Evolutionary conservation across 2,329 filamentous ascomycete species (phyloP).

Genomic region (Penicillium sp.): DNA sequence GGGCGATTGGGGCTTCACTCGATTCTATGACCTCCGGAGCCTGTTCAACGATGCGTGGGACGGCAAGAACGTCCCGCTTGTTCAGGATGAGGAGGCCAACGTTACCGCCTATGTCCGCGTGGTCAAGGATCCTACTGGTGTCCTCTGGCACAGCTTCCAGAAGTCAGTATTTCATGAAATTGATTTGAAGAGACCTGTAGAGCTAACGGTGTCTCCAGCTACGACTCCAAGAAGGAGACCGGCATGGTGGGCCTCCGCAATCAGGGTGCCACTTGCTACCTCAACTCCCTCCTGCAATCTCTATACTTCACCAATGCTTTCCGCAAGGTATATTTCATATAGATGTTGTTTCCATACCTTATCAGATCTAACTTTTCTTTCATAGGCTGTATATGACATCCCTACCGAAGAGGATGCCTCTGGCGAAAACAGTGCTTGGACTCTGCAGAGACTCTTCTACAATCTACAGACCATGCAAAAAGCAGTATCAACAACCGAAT

Average conservation of each 20-base stretch:
- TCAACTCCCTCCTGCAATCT: slow-evolving; percentile 84
- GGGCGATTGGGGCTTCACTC: slow-evolving; percentile 98
- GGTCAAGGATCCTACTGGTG: slow-evolving; percentile 57
- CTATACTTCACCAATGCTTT: slow-evolving; percentile 91
- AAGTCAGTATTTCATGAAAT: slow-evolving; percentile 40
- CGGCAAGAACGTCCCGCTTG: slow-evolving; percentile 63
- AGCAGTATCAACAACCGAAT: slow-evolving; percentile 87
- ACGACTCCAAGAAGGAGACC: slow-evolving; percentile 99
- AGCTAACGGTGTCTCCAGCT: slow-evolving; percentile 56
- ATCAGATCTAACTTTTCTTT: slow-evolving; percentile 7
- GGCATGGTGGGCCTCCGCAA: slow-evolving; percentile 97
- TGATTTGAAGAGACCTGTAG: background rate
- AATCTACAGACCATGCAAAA: slow-evolving; percentile 84
- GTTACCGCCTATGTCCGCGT: slow-evolving; percentile 57
- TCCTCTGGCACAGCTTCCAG: slow-evolving; percentile 56
- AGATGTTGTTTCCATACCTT: background rate
- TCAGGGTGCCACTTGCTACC: slow-evolving; percentile 89
- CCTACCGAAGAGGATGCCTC: slow-evolving; percentile 85
- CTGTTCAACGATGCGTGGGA: slow-evolving; percentile 84
- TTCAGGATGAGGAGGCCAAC: slow-evolving; percentile 55
- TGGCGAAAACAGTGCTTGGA: slow-evolving; percentile 87
- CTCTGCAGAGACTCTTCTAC: slow-evolving; percentile 92
- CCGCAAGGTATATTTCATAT: slow-evolving; percentile 69
- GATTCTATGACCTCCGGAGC: slow-evolving; percentile 85
- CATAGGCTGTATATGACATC: slow-evolving; percentile 91